These are phyloP conservation scores for Tricholoma hemisulphureum DNA, from an alignment of 768 basidiomycete species.

Conservation along the genomic window DNA sequence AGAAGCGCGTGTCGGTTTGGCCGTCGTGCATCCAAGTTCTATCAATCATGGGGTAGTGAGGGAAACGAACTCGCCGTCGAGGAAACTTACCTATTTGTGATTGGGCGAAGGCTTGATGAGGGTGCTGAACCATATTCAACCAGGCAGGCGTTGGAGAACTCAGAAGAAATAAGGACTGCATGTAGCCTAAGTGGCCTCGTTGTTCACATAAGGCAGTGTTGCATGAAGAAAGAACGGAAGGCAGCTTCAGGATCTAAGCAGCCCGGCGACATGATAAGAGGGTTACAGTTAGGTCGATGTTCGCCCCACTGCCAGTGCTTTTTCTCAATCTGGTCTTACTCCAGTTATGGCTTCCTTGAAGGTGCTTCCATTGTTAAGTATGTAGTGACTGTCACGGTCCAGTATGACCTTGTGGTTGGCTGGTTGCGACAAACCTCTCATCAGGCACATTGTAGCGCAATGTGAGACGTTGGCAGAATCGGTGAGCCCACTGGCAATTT, in stretches of 20 bases:
- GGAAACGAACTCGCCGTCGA: background rate
- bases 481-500: no score
- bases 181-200: background rate
- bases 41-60: background rate
- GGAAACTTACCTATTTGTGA: background rate
- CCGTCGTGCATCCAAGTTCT: background rate
- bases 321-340: no score
- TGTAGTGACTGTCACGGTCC: no score
- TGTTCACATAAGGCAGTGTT: background rate
- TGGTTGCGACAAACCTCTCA: no score
- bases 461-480: no score
- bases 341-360: no score
- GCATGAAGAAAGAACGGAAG: background rate
- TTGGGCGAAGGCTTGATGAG: background rate
- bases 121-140: no score
- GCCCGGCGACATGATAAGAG: background rate
- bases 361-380: background rate
- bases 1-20: background rate
- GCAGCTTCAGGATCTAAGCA: no score
- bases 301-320: background rate
- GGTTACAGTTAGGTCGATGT: background rate
- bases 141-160: no score
- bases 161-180: no score
- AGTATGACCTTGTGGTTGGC: no score
- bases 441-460: no score